Base-by-base conservation (phyloP, 2,329 filamentous ascomycete species). In the Sporothrix luriei region DNA sequence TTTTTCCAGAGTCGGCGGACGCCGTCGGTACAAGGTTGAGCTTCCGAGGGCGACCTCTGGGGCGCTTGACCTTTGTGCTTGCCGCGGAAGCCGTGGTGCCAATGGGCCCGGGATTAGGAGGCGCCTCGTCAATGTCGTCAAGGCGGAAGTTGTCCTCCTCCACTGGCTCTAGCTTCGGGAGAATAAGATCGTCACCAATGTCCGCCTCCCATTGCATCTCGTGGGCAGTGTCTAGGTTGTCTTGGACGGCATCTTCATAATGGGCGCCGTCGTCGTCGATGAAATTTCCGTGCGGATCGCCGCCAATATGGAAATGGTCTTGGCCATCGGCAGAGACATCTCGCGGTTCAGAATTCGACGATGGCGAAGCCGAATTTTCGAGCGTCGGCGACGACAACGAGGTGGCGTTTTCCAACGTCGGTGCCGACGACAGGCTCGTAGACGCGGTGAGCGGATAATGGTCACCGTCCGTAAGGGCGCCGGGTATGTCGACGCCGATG, bases 41-140 rank as follows among this genome's bases (percentile, higher is more conserved):
- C 81, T 97, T 97, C 78, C 93, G 86, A 66, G 93, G 93, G 68
- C 93, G 86, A 46, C 93, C 93, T 76, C 93, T 87, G 74, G 90
- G 90, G 75, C 90, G 84, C 80, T 90, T 90, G 49, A 78, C 77
- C 74, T 86, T 86, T 24, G 78, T 74, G 33, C 57, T 24, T 24
- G 57, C 19, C 10, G 79, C 76, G 13, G 73, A 65, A 16, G 72
- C 70, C 1, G 77, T 70, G 9, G 70, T 72, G 55, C 71, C 73
- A 38, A 74, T 71, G 40, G 75, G 73, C 40, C 75, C 73, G 26
- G 77, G 73, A 29, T 78, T 77, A 24, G 74, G 73, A 4, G 81
- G 80, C 4, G 78, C 82, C 68, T 82, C 80, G 73, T 84, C 82
- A 38, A 88, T 75, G 38, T 86, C 82, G 62, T 83, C 80, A 72